These are phyloP conservation scores for Aspergillus kassunensis DNA, from an alignment of 495 filamentous ascomycete genomes.

Conservation along the genomic window DNA sequence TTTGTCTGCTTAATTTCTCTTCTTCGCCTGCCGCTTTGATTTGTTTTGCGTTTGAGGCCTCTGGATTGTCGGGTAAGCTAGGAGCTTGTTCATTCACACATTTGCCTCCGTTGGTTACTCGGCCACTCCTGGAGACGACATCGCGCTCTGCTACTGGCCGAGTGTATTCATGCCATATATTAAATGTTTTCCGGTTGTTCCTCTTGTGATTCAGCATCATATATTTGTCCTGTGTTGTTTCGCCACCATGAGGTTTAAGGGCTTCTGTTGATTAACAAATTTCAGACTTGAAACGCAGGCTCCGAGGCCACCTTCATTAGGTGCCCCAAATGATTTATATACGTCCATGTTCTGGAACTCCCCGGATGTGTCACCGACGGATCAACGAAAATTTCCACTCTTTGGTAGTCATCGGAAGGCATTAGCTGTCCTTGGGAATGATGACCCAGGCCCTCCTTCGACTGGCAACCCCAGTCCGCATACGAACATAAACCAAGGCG, in stretches of 20 bases:
- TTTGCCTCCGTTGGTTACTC: not conserved
- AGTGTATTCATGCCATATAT: no score
- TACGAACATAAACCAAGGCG: constrained; percentile 22
- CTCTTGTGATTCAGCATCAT: not conserved
- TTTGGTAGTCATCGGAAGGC: constrained; percentile 40
- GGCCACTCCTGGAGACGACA: no score
- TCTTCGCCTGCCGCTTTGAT: no score
- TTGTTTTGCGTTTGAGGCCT: not conserved
- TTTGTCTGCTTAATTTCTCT: not conserved
- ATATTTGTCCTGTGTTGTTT: not conserved
- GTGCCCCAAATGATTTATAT: constrained; percentile 29
- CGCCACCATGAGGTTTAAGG: not conserved
- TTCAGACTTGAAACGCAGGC: constrained; percentile 24
- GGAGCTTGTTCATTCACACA: not conserved
- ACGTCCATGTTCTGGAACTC: constrained; percentile 43
- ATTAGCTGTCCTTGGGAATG: constrained; percentile 29
- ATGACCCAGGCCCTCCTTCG: constrained; percentile 26
- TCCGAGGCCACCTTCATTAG: constrained; percentile 16
- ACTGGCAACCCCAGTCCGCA: constrained; percentile 24
- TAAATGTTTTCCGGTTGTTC: no score
- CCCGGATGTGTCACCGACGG: constrained; percentile 42
- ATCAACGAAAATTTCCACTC: constrained; percentile 37
- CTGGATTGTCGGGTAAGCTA: not conserved
- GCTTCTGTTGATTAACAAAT: constrained; percentile 5
- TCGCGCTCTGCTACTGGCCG: no score